Evolutionary conservation across 768 basidiomycete species (phyloP).

Genomic region (Phlebiopsis gigantea): DNA sequence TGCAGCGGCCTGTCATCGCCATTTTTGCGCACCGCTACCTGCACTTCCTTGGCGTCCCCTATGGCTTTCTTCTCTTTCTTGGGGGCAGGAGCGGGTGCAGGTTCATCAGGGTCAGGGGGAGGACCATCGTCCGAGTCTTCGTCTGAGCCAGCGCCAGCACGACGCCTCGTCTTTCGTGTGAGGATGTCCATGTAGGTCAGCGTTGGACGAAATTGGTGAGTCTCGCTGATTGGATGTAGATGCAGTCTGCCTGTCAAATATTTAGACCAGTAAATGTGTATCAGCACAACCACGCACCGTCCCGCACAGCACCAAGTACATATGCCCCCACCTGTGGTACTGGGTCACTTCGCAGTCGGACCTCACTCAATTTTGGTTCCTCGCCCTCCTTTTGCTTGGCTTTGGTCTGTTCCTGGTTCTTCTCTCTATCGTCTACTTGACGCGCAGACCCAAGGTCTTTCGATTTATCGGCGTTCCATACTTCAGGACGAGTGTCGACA

Average conservation of each 20-base stretch:
- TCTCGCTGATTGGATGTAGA: conserved; percentile 72
- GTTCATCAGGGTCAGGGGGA: conserved; percentile 76
- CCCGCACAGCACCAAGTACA: conserved; percentile 72
- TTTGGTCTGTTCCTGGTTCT: conserved; percentile 53
- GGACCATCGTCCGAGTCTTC: conserved; percentile 78
- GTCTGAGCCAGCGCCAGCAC: conserved; percentile 45
- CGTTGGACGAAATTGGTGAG: conserved; percentile 78
- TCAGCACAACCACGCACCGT: conserved; percentile 43
- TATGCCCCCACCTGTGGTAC: conserved; percentile 60
- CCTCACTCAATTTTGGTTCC: conserved; percentile 62
- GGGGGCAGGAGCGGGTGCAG: conserved; percentile 34
- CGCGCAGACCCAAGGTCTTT: conserved; percentile 61
- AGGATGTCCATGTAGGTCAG: conserved; percentile 75
- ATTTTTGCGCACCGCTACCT: conserved; percentile 65
- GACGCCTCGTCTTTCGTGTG: conserved; percentile 56
- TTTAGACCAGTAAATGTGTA: conserved; percentile 6
- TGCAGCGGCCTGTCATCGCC: conserved; percentile 53
- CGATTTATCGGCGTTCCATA: conserved; percentile 73
- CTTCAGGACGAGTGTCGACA: conserved; percentile 72
- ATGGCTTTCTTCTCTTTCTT: conserved; percentile 57
- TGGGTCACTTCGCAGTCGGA: conserved; percentile 69
- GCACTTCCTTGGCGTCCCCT: conserved; percentile 69
- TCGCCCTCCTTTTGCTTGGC: conserved; percentile 41
- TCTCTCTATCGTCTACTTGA: conserved; percentile 72
- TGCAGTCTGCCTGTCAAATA: conserved; percentile 55